Evolutionary conservation across 305 asterid genomes (phyloP), one percentile per base, ranked within the genome.

Genomic region (Ruellia speciosa): DNA sequence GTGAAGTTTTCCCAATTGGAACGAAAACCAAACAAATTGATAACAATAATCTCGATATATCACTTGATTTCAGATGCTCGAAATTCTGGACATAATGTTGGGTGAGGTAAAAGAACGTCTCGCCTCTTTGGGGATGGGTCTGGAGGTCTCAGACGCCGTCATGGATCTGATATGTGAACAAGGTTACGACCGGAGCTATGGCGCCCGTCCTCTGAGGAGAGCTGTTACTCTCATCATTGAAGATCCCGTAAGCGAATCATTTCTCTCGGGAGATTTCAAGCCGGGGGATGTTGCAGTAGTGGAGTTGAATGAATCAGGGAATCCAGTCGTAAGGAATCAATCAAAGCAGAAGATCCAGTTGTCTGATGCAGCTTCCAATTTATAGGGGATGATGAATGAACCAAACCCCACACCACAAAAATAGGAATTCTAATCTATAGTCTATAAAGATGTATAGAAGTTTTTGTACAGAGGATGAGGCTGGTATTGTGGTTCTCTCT

Each of bases 171-270:
- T 90, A 53, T 90, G 98, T 70, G 60, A 79, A 59, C 94, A 88
- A 71, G 98, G 98, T 9, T 90, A 79, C 28, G 98, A 90, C 71
- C 79, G 90, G 70, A 80, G 85, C 58, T 90, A 90, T 57, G 98
- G 98, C 0, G 98, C 98, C 9, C 87, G 96, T 47, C 95, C 96
- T 28, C 90, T 90, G 15, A 72, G 98, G 63, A 75, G 96, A 64
- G 94, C 94, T 2, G 82, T 88, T n/a, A 84, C 98, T 12, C 81
- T 55, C 11, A 72, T 88, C 28, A 66, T 88, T 39, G 96, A 88
- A 71, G 88, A 90, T 77, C 79, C 73, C 33, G 69, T 90, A 70
- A 82, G 96, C 69, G 98, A 90, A 66, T 86, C 93, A 17, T 39
- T 90, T 56, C 96, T 90, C 49, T 80, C 85, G 45, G 95, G 80